Base-by-base conservation (phyloP, 169 alveolate genomes). In the Babesia microti region DNA sequence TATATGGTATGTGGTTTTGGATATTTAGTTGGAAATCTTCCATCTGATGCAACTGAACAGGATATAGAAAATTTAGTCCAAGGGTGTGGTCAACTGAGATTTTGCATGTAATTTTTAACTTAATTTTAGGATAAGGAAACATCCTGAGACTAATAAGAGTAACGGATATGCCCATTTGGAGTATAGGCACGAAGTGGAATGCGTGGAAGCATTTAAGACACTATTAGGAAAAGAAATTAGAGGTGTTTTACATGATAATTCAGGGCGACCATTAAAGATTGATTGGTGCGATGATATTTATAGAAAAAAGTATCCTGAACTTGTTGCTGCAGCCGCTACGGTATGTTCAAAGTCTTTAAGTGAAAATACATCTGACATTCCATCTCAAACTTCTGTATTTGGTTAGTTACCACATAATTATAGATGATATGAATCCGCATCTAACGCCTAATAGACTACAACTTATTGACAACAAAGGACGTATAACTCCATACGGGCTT, bases 91-190 rank as follows among this genome's bases (percentile, higher is more conserved):
- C 32, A 42, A 50, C 51, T 63, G 6, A 33, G 75, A 22, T 63
- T 49, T 41, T 29, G 43, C 4, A 21, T 45, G 75, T 63, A 37
- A 41, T 67, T 42, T 21, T 4, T 30, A 12, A 19, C 21, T 17
- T 2, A n/a, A 17, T 44, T 18, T 0, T 43, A 63, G 75, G 15
- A 24, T 63, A 47, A 45, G 75, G 17, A 63, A 46, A 44, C 57
- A 63, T 24, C 27, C 23, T 27, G 61, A 53, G 14, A 63, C 75
- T 6, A 63, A 63, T 17, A 63, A 47, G 35, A 63, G 75, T n/a
- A 52, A 54, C 30, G 75, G 75, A 1, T 63, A 63, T 27, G 75
- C 69, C 1, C 72, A 63, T 29, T 42, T 63, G 15, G 75, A 63
- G 36, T 63, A 63, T 23, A 28, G 75, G 9, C 54, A 53, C 34